Base-by-base conservation (phyloP, 192 early-diverging fungal species). In the Coemansia erecta region DNA sequence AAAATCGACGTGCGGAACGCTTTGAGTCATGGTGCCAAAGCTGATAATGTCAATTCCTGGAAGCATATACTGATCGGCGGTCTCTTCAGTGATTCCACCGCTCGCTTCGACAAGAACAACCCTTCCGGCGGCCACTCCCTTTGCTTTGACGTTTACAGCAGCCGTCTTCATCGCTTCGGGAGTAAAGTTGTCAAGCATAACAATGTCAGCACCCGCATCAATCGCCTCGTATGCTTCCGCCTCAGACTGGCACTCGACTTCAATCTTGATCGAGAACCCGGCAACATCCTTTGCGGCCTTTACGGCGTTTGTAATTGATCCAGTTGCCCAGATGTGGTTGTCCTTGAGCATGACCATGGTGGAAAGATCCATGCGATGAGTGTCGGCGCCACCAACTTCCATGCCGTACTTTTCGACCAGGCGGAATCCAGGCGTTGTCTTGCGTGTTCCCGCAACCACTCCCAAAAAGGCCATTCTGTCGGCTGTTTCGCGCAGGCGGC, bases 261-360 rank as follows among this genome's bases (percentile, higher is more conserved):
- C 97, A 60, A 98, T 93, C 81, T 97, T 97, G 57, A 96, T 76
- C 9, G 93, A 84, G 64, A 98, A 97, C 0, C 97, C 94, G 40
- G 90, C 90, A 0, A 91, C 91, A 18, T 68, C 59, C 35, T 90
- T 85, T 2, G 97, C 97, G 23, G 85, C 73, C 44, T 85, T 56
- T 1, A 97, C 90, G 8, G 97, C 94, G n/a, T 83, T 81, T 19
- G 93, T 93, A 62, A 98, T 97, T 0, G 94, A 96, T 0, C 97
- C 88, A 41, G 85, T 85, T 54, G 85, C 85, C 96, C 96, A 98
- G 57, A 98, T 88, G 63, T 98, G 97, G 80, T 98, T 97, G 81
- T 99, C 97, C 77, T 99, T 99, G 49, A 99, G 83, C 97, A 99
- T 99, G 53, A 99, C 90, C 94, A 97, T 96, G 14, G 92, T 87